phyloP scores from a whole-genome alignment of 2,329 filamentous ascomycete species.

The Waltergamsia citrina region DNA sequence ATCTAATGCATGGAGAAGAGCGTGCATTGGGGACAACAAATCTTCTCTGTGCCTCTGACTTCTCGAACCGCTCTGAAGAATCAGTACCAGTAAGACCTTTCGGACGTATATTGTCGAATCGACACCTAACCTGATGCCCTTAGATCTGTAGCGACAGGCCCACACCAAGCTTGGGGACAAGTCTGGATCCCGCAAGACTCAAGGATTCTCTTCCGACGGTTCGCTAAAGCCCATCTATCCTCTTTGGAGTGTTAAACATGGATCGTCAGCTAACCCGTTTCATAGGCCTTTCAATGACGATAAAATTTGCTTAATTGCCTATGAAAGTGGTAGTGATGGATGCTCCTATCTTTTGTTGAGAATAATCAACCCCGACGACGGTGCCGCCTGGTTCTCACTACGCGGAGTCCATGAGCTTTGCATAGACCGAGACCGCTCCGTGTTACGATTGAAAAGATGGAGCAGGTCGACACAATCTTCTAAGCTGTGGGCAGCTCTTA shows the following conservation, averaged over 20 bases:
- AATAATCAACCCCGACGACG: slow-evolving; percentile 26
- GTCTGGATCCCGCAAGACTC: slow-evolving; percentile 35
- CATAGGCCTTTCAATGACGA: slow-evolving; percentile 48
- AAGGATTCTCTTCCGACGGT: slow-evolving; percentile 47
- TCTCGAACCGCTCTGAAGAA: slow-evolving; percentile 39
- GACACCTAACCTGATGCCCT: not conserved
- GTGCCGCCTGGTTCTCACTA: slow-evolving; percentile 34
- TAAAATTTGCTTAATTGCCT: slow-evolving; percentile 42
- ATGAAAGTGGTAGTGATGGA: slow-evolving; percentile 31
- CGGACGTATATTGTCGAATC: not conserved
- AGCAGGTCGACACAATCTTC: slow-evolving; percentile 28
- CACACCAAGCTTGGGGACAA: slow-evolving; percentile 30
- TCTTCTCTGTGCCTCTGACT: slow-evolving; percentile 45
- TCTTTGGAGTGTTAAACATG: too few relatives aligned
- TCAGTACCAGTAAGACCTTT: slow-evolving; percentile 11
- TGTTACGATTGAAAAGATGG: slow-evolving; percentile 43
- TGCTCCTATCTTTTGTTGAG: slow-evolving; percentile 39
- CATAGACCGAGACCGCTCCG: slow-evolving; percentile 36
- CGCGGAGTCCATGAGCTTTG: slow-evolving; percentile 45
- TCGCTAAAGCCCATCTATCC: slow-evolving; percentile 8
- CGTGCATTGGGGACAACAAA: slow-evolving; percentile 51
- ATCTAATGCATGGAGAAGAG: slow-evolving; percentile 20
- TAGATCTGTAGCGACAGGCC: slow-evolving; percentile 37
- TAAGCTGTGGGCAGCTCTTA: slow-evolving; percentile 45
- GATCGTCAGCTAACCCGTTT: too few relatives aligned